Conservation (phyloP, 75 land plant species). For the Adiantum capillusveneris region DNA sequence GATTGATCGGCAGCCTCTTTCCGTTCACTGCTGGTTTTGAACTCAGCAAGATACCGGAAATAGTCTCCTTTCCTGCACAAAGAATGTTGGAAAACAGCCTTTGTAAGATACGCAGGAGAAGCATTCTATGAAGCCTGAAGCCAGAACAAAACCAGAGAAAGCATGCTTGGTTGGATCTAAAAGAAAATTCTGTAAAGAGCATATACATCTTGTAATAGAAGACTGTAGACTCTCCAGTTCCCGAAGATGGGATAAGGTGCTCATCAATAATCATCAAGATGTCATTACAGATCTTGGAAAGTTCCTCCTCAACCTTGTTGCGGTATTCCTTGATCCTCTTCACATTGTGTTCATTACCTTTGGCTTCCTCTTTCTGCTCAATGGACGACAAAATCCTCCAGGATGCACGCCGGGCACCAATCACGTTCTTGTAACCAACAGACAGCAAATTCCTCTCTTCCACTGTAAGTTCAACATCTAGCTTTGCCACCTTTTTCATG, state of each 20-base stretch:
- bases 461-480: slow-evolving; percentile 54
- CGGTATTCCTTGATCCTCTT: slow-evolving; percentile 51
- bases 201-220: slow-evolving; percentile 79
- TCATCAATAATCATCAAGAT: slow-evolving; percentile 53
- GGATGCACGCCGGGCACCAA: slow-evolving; percentile 55
- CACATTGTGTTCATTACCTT: slow-evolving; percentile 48
- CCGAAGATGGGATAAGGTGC: slow-evolving; percentile 57
- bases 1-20: slow-evolving; percentile 59
- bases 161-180: too few species aligned
- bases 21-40: slow-evolving; percentile 50
- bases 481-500: too few species aligned
- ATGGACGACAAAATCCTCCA: slow-evolving; percentile 67
- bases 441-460: slow-evolving; percentile 62
- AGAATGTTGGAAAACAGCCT: not conserved
- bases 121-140: not conserved
- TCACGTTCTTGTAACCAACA: slow-evolving; percentile 58
- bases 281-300: slow-evolving; percentile 44
- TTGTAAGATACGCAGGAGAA: not conserved
- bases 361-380: slow-evolving; percentile 63
- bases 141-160: slow-evolving; percentile 8
- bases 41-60: slow-evolving; percentile 56
- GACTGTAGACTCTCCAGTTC: slow-evolving; percentile 54
- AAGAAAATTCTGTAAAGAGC: too few species aligned
- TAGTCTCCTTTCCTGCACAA: slow-evolving; percentile 65
- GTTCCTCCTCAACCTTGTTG: slow-evolving; percentile 54